A percentile compares a stretch with the other conserved stretches of the same genome.
phyloP scores from a whole-genome alignment of 768 basidiomycete species.

The Pisolithus tinctorius region DNA sequence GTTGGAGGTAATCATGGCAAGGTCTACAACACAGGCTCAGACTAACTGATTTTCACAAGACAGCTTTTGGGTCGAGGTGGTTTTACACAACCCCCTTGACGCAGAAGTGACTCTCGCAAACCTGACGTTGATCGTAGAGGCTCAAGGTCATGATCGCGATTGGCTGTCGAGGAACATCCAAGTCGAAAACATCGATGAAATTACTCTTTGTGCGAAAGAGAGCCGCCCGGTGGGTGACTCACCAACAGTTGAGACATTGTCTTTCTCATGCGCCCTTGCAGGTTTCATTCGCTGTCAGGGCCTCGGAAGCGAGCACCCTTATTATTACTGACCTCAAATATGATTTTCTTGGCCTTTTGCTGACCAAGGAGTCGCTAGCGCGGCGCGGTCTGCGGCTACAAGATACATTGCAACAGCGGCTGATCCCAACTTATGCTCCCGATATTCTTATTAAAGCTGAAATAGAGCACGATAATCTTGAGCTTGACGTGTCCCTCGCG shows the following conservation, averaged over 20 bases:
- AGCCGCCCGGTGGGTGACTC: conserved; percentile 47
- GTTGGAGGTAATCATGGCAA: conserved; percentile 47
- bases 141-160: conserved; percentile 22
- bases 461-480: conserved; percentile 60
- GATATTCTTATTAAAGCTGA: conserved; percentile 55
- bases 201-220: conserved; percentile 58
- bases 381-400: conserved; percentile 73
- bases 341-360: conserved; percentile 68
- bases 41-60: conserved; percentile 36
- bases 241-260: not conserved
- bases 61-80: conserved; percentile 70
- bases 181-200: conserved; percentile 54
- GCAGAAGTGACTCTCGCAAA: conserved; percentile 64
- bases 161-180: conserved; percentile 38
- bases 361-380: conserved; percentile 57
- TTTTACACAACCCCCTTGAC: conserved; percentile 64
- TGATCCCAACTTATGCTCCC: conserved; percentile 62
- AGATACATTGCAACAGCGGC: conserved; percentile 63
- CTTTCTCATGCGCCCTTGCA: conserved; percentile 15
- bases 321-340: conserved; percentile 54
- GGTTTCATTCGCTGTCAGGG: conserved; percentile 61
- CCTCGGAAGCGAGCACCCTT: conserved; percentile 44
- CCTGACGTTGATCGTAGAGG: conserved; percentile 50
- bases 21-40: not conserved
- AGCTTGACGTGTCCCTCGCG: conserved; percentile 51